Conservation (phyloP, 2,329 filamentous ascomycete species). For the Eutypella sp. region DNA sequence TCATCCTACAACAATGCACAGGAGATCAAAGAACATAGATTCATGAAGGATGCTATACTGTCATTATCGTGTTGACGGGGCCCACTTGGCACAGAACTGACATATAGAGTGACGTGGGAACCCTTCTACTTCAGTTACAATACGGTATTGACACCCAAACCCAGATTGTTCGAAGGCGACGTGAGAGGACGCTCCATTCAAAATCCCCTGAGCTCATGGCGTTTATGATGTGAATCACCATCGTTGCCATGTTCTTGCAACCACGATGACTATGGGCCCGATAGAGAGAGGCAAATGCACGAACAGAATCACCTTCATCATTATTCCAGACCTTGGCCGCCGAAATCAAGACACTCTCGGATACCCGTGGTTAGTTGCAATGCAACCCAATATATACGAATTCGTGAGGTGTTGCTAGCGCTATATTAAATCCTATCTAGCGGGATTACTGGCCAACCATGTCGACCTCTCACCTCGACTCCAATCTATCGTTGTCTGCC, state of each 20-base stretch:
- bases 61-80: not conserved
- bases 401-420: not conserved
- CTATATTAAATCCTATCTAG: not conserved
- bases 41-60: too few species aligned
- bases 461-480: not conserved
- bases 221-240: too few species aligned
- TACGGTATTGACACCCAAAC: too few species aligned
- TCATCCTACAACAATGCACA: not conserved
- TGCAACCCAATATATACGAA: not conserved
- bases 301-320: not conserved
- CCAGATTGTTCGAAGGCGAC: too few species aligned
- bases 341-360: not conserved
- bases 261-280: too few species aligned
- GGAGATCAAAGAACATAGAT: not conserved
- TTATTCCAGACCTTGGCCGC: not conserved
- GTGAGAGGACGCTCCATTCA: too few species aligned
- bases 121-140: too few species aligned
- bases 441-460: not conserved
- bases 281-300: not conserved
- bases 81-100: too few species aligned
- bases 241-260: too few species aligned
- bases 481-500: not conserved
- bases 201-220: too few species aligned
- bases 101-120: too few species aligned
- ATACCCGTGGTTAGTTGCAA: not conserved